Percentiles rank a stretch among this genome's conserved stretches.
phyloP scores from a whole-genome alignment of 805 yeast species.

The Saccharomycopsis fibuligera region DNA sequence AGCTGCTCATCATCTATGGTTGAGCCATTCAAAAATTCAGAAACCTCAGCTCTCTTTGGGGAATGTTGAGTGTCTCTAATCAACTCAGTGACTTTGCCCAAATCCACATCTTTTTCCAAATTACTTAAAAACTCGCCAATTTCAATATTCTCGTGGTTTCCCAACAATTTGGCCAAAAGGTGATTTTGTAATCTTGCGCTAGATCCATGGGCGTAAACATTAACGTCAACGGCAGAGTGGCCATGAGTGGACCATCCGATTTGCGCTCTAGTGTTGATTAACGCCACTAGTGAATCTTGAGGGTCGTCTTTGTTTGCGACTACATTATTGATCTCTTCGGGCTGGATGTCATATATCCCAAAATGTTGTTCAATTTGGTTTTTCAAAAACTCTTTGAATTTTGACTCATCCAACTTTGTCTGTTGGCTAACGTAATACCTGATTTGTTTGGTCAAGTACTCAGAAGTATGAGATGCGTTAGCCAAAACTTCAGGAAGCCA shows the following conservation, averaged over 20 bases:
- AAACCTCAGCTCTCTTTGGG: conserved; percentile 25
- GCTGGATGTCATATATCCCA: conserved; percentile 54
- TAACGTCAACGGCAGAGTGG: conserved; percentile 93
- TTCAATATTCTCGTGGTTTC: conserved; percentile 84
- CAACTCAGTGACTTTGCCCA: conserved; percentile 42
- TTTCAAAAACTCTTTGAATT: conserved; percentile 40
- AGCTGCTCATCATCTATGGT: background rate
- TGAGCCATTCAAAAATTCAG: background rate
- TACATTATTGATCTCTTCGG: conserved; percentile 45
- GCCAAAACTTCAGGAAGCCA: conserved; percentile 80
- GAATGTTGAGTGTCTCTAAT: conserved; percentile 46
- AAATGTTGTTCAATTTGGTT: conserved; percentile 57
- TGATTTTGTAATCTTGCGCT: conserved; percentile 37
- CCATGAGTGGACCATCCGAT: conserved; percentile 98
- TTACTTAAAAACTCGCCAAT: conserved; percentile 67
- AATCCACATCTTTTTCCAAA: conserved; percentile 29
- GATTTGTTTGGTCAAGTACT: conserved; percentile 49
- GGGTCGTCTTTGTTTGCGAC: conserved; percentile 30
- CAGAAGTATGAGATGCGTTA: conserved; percentile 73
- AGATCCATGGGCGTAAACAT: conserved; percentile 76
- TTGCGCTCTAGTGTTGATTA: conserved; percentile 77
- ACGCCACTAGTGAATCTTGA: conserved; percentile 50
- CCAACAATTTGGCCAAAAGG: conserved; percentile 47
- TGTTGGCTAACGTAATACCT: conserved; percentile 29
- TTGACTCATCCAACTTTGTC: conserved; percentile 16